Percentiles rank a stretch among this genome's conserved stretches.
Evolutionary conservation across 2,329 filamentous ascomycete species (phyloP).

Genomic region (Phialophora verrucosa): DNA sequence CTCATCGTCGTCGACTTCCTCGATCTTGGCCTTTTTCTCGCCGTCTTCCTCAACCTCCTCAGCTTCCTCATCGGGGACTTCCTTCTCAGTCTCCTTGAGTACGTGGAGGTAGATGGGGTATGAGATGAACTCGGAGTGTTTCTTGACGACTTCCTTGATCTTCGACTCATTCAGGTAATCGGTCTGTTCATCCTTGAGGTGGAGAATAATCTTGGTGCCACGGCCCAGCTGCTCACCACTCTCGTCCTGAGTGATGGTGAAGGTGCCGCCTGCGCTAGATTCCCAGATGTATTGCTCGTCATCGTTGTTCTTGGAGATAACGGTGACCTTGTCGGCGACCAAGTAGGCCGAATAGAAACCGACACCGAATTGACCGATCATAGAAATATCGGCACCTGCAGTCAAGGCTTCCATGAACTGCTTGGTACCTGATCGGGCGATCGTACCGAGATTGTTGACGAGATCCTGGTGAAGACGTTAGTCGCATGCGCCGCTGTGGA

Average conservation of each 20-base stretch:
- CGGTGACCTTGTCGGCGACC: constrained; percentile 92
- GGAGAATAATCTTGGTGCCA: constrained; percentile 96
- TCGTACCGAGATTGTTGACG: constrained; percentile 99
- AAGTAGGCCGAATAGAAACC: constrained; percentile 99
- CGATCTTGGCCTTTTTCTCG: constrained; percentile 91
- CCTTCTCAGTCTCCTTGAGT: constrained; percentile 97
- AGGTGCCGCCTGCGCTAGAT: constrained; percentile 95
- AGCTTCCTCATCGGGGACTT: constrained; percentile 95
- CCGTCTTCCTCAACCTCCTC: constrained; percentile 77
- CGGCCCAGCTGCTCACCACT: constrained; percentile 90
- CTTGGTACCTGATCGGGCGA: constrained; percentile 98
- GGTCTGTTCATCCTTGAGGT: constrained; percentile 98
- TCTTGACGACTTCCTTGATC: constrained; percentile 99
- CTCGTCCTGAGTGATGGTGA: constrained; percentile 88
- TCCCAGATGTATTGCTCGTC: constrained; percentile 99
- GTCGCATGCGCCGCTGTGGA: constrained; percentile 33
- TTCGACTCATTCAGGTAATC: constrained; percentile 99
- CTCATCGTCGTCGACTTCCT: constrained; percentile 88
- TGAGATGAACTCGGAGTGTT: constrained; percentile 99
- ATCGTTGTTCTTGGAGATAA: constrained; percentile 99
- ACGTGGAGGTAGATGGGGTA: constrained; percentile 99
- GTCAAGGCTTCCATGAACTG: constrained; percentile 99
- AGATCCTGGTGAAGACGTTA: constrained; percentile 72
- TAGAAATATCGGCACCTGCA: constrained; percentile 98
- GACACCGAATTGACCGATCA: constrained; percentile 99